Base-by-base conservation (phyloP, 768 basidiomycete genomes). In the Hygrophoropsis aurantiaca region DNA sequence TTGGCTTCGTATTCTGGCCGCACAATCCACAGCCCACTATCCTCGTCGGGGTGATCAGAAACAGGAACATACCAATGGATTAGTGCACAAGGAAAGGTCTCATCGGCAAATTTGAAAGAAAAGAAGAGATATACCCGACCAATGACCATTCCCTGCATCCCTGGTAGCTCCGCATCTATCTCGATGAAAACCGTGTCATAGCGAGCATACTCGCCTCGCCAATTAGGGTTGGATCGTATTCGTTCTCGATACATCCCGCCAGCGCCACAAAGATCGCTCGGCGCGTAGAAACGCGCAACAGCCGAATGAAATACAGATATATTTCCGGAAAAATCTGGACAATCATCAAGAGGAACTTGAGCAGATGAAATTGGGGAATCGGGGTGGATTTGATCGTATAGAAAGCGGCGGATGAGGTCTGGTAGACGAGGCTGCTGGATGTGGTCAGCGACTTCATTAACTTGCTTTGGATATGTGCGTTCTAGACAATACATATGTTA, bases 131-230 rank as follows among this genome's bases (percentile, higher is more conserved):
- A 49, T 7, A 64, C 58, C 0, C 55, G 47, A 2, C 58, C 65
- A 7, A 64, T 52, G 3, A 51, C 44, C 8, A 69, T 52, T 2
- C 62, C 58, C 1, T 40, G 41, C 42, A 69, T 64, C 2, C 65
- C 61, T 13, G 47, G 35, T 9, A 5, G 5, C 19, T 44, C 44
- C 4, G 32, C 19, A 44, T 64, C 56, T 6, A 40, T 40, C 11
- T 39, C 55, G 2, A 67, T 38, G 19, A 63, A 63, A 6, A 66
- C 49, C 30, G 62, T 66, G 44, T 74, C 69, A 43, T 60, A 52
- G 1, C 60, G 46, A n/a, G 59, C 36, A 18, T 50, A 33, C 1
- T 56, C 60, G 7, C 51, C 51, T 13, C 54, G 53, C 69, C 70
- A 73, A 1, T 45, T 45, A 10, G 52, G 55, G 8, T 51, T 62